phyloP scores from a whole-genome alignment of 2,329 filamentous ascomycete genomes.

The Aspergillus japonicus region DNA sequence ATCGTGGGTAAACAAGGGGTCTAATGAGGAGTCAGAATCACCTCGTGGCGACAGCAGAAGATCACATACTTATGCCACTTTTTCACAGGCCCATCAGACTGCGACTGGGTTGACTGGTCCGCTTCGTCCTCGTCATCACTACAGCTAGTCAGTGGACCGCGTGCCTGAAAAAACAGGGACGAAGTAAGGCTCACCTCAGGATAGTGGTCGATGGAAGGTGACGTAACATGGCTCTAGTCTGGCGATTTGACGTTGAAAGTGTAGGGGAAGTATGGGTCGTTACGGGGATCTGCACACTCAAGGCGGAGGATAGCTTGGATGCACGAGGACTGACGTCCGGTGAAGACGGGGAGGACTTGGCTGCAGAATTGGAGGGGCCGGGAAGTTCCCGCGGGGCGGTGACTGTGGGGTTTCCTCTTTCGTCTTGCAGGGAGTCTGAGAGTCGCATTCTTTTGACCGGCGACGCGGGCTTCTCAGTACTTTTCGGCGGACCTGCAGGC shows the following conservation, averaged over 20 bases:
- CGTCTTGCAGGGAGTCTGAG: slow-evolving; percentile 30
- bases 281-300: slow-evolving; percentile 28
- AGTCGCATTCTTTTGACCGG: slow-evolving; percentile 30
- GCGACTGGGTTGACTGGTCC: background rate
- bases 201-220: slow-evolving; percentile 16
- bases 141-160: slow-evolving; percentile 16
- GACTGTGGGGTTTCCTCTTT: slow-evolving; percentile 9
- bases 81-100: slow-evolving; percentile 7
- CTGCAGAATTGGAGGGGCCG: slow-evolving; percentile 6
- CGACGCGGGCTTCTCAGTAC: slow-evolving; percentile 9
- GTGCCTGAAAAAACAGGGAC: background rate
- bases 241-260: slow-evolving; percentile 14
- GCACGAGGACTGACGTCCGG: slow-evolving; percentile 11
- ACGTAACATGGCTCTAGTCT: slow-evolving; percentile 34
- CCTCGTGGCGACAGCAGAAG: too few species aligned
- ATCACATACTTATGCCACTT: slow-evolving; percentile 27
- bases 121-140: slow-evolving; percentile 15
- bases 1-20: slow-evolving; percentile 45
- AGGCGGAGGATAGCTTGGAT: slow-evolving; percentile 7
- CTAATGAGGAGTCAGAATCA: slow-evolving; percentile 21
- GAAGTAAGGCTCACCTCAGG: slow-evolving; percentile 21
- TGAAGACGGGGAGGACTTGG: background rate
- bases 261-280: slow-evolving; percentile 23
- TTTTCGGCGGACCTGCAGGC: slow-evolving; percentile 10
- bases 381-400: slow-evolving; percentile 1